phyloP scores from a whole-genome alignment of 257 asterid species.

The Misopates orontium region DNA sequence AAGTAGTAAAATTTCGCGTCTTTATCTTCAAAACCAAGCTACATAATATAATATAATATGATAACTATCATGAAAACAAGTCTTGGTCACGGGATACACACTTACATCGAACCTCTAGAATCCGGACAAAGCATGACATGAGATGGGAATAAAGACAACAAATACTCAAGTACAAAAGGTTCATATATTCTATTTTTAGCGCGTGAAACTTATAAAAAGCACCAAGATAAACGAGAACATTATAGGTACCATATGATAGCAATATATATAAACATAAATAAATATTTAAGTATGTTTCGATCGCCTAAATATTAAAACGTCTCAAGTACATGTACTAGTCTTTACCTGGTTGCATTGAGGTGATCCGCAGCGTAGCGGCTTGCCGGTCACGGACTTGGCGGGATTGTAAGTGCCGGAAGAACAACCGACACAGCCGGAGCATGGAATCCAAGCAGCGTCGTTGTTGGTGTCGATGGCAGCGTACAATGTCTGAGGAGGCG shows the following conservation, averaged over 20 bases:
- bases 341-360: constrained; percentile 71
- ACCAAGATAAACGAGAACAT: not conserved
- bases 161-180: not conserved
- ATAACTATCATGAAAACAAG: not conserved
- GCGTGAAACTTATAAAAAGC: constrained; percentile 16
- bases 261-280: too few species aligned
- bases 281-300: too few species aligned
- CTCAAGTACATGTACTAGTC: not conserved
- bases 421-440: constrained; percentile 74
- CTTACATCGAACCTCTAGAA: not conserved
- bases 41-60: too few species aligned
- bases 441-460: constrained; percentile 83
- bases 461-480: constrained; percentile 81
- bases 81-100: constrained; percentile 21
- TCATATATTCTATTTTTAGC: constrained; percentile 22
- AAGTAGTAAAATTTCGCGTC: too few species aligned
- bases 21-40: too few species aligned
- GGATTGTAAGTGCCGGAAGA: constrained; percentile 44
- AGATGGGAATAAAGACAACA: not conserved
- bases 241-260: too few species aligned
- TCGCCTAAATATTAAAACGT: not conserved
- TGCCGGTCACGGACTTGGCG: constrained; percentile 64
- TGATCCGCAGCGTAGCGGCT: constrained; percentile 54
- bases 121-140: constrained; percentile 16
- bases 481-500: constrained; percentile 66